Evolutionary conservation across 2,329 filamentous ascomycete species (phyloP).

Genomic region (Phaeosphaeriaceae sp.): DNA sequence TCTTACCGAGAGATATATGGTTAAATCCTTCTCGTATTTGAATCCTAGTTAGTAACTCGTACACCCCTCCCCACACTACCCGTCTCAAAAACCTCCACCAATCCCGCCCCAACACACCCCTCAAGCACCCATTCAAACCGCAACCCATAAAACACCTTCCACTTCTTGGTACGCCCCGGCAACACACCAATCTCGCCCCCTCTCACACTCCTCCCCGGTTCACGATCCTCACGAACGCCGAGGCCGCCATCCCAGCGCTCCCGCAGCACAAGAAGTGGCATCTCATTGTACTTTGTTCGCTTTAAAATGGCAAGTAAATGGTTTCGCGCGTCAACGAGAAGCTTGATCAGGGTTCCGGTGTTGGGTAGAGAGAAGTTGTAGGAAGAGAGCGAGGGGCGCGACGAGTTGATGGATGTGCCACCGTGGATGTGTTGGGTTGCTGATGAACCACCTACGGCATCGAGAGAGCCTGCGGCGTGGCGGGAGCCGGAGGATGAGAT

Average conservation of each 20-base stretch:
- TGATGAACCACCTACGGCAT: conserved; percentile 71
- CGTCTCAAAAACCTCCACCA: conserved; percentile 77
- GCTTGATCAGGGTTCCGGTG: conserved; percentile 70
- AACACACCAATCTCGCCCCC: conserved; percentile 66
- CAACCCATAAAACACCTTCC: conserved; percentile 73
- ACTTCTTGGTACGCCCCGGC: conserved; percentile 69
- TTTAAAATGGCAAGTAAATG: conserved; percentile 68
- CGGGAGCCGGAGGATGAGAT: conserved; percentile 66
- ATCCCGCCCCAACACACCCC: conserved; percentile 72
- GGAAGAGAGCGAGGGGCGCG: conserved; percentile 32
- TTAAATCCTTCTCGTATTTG: too few species aligned
- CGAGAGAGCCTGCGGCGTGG: conserved; percentile 71
- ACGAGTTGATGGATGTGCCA: conserved; percentile 54
- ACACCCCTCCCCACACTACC: conserved; percentile 74
- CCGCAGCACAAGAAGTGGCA: conserved; percentile 65
- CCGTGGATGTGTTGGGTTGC: conserved; percentile 72
- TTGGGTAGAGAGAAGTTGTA: conserved; percentile 68
- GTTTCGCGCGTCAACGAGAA: conserved; percentile 65
- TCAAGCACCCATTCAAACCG: conserved; percentile 74
- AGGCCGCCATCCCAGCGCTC: conserved; percentile 76
- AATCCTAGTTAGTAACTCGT: too few species aligned
- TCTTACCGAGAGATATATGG: too few species aligned
- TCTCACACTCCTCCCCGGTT: conserved; percentile 59
- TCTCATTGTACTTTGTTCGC: conserved; percentile 66
- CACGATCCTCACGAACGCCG: conserved; percentile 53